Base-by-base conservation (phyloP, 2,329 filamentous ascomycete species). In the Aspergillus udagawae region DNA sequence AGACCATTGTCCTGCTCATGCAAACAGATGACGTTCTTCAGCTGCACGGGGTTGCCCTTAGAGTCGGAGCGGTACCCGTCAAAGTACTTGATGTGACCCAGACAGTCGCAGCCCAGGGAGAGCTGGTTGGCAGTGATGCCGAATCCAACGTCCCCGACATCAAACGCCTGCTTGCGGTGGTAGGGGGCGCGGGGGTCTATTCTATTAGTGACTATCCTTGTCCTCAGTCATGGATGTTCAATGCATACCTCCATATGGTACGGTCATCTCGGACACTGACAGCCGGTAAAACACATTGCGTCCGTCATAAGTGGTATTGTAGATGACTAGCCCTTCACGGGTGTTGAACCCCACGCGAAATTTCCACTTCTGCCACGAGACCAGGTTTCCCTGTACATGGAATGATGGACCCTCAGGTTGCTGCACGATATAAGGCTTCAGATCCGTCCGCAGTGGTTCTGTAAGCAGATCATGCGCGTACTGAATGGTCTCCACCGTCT, bases 1-100 rank as follows among this genome's bases (percentile, higher is more conserved):
- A 88, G 86, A 4, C 87, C 87, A 29, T 79, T 83, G 64, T 90
- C 87, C 69, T 89, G 86, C 70, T 90, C 87, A 67, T 90, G 87
- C 38, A 90, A 79, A 64, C 87, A 90, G 48, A 90, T 79, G 9
- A 86, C 83, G 59, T 89, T 89, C 7, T 86, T 80, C 72, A 88
- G 83, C 1, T 79, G 74, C 2, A 83, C 67, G 0, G 83, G 80
- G 4, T 80, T 77, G 28, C 86, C 87, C 55, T 85, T 82, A 62
- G 83, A 80, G 59, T 86, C 81, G 5, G 80, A 80, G 1, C 87
- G 74, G 23, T 84, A 79, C 1, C 81, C 82, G 50, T 81, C 81
- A 35, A 90, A 79, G 65, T 90, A 90, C 66, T 88, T 83, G 65
- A 90, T 90, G 10, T 85, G 83, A 1, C 87, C 87, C 0, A 90